These are phyloP conservation scores for Solanum peruvianum DNA, from an alignment of 257 asterid genomes.

Conservation along the genomic window DNA sequence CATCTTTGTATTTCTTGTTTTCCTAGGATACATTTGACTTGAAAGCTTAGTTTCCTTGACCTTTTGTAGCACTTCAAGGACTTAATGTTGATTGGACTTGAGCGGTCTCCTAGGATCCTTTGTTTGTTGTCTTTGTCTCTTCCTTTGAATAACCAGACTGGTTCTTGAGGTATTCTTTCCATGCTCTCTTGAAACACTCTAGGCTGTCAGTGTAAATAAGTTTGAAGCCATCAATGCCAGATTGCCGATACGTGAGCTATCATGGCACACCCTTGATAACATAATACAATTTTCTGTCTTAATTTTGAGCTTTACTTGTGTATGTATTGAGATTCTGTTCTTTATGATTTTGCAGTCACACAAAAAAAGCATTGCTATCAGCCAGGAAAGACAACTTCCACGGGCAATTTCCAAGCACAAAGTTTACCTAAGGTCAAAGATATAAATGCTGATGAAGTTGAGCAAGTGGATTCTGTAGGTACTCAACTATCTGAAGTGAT, in stretches of 20 bases:
- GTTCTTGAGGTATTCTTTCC: neutral
- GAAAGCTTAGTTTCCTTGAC: neutral
- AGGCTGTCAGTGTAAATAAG: neutral
- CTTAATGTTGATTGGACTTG: neutral
- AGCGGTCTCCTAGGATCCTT: neutral
- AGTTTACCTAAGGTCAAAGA: constrained; percentile 24
- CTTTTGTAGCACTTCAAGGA: neutral
- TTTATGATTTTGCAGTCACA: constrained; percentile 22
- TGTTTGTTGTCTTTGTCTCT: neutral
- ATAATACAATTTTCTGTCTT: neutral
- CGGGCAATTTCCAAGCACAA: constrained; percentile 15
- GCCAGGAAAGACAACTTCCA: constrained; percentile 21
- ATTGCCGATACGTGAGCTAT: neutral
- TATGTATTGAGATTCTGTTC: neutral
- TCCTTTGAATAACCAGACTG: neutral
- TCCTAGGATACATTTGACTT: neutral
- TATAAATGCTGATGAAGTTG: constrained; percentile 2
- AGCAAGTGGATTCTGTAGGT: neutral
- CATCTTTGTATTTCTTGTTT: neutral
- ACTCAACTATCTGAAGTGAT: neutral
- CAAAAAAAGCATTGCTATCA: constrained; percentile 34
- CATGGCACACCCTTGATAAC: neutral
- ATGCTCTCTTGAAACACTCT: neutral
- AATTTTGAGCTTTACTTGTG: neutral
- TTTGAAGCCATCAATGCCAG: neutral